These are phyloP conservation scores for Globisporangium heterothallicum DNA, from an alignment of 352 stramenopile species.

Conservation along the genomic window DNA sequence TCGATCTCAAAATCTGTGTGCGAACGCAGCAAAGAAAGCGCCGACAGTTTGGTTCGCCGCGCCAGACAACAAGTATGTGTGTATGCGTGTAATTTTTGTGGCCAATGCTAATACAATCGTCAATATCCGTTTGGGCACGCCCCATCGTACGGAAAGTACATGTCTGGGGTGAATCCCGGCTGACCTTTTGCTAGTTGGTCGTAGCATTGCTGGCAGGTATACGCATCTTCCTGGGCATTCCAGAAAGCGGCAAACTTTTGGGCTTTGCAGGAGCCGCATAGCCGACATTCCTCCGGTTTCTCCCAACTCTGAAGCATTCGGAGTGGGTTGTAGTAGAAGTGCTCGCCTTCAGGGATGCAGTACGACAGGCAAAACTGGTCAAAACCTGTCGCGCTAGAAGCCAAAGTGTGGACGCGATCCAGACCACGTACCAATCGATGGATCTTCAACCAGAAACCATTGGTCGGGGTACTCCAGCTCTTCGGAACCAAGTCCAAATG, in stretches of 20 bases:
- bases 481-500: slow-evolving; percentile 41
- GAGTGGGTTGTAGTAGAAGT: slow-evolving; percentile 68
- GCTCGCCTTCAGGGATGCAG: slow-evolving; percentile 38
- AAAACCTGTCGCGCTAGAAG: not conserved
- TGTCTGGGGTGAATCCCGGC: slow-evolving; percentile 13
- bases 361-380: no score
- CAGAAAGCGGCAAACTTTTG: slow-evolving; percentile 46
- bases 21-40: no score
- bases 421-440: slow-evolving; percentile 26
- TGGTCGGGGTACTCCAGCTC: slow-evolving; percentile 53
- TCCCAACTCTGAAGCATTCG: slow-evolving; percentile 55
- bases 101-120: slow-evolving; percentile 1
- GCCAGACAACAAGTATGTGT: not conserved
- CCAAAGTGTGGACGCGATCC: not conserved
- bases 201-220: slow-evolving; percentile 43
- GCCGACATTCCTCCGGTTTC: slow-evolving; percentile 39
- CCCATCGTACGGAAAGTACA: slow-evolving; percentile 46
- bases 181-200: slow-evolving; percentile 19
- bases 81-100: slow-evolving; percentile 4
- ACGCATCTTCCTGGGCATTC: slow-evolving; percentile 36
- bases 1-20: not conserved
- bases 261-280: slow-evolving; percentile 28
- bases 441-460: slow-evolving; percentile 54
- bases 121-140: slow-evolving; percentile 26
- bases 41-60: no score